phyloP scores from a whole-genome alignment of 257 asterid species.

The Rubia yunnanensis region DNA sequence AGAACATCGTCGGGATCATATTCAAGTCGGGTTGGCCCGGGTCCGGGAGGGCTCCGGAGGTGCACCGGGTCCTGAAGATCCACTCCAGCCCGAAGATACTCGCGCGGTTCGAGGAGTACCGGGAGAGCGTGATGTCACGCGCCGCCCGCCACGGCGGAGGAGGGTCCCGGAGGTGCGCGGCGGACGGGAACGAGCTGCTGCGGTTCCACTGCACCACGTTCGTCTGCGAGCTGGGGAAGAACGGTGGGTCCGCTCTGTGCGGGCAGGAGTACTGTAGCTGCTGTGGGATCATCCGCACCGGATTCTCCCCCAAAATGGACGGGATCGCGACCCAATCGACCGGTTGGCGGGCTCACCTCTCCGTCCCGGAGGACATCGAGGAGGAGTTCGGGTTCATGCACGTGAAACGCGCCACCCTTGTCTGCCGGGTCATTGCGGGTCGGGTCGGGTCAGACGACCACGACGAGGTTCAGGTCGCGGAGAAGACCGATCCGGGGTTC shows the following conservation, averaged over 20 bases:
- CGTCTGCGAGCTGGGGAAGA: slow-evolving; percentile 45
- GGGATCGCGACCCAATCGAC: slow-evolving; percentile 64
- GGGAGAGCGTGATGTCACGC: slow-evolving; percentile 50
- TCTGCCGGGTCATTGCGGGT: slow-evolving; percentile 86
- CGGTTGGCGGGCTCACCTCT: slow-evolving; percentile 70
- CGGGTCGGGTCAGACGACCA: slow-evolving; percentile 53
- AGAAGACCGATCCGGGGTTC: slow-evolving; percentile 39
- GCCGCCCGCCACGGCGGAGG: slow-evolving; percentile 26
- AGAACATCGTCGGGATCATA: slow-evolving; percentile 68
- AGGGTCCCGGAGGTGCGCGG: slow-evolving; percentile 35
- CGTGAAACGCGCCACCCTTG: slow-evolving; percentile 60
- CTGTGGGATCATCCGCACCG: slow-evolving; percentile 58
- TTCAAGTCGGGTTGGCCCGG: slow-evolving; percentile 85
- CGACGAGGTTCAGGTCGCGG: slow-evolving; percentile 25
- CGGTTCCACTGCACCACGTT: slow-evolving; percentile 74
- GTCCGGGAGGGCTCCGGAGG: slow-evolving; percentile 19
- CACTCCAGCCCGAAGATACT: slow-evolving; percentile 49
- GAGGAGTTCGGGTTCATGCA: slow-evolving; percentile 80
- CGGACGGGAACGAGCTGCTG: slow-evolving; percentile 82
- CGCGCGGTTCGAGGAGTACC: slow-evolving; percentile 57
- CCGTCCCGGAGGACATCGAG: slow-evolving; percentile 70
- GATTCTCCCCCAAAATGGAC: slow-evolving; percentile 75
- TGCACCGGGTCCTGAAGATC: slow-evolving; percentile 71
- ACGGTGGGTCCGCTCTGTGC: slow-evolving; percentile 38
- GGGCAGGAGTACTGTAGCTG: slow-evolving; percentile 57